These are phyloP conservation scores for Malbranchea zuffiana DNA, from an alignment of 2,329 filamentous ascomycete species.

Conservation along the genomic window DNA sequence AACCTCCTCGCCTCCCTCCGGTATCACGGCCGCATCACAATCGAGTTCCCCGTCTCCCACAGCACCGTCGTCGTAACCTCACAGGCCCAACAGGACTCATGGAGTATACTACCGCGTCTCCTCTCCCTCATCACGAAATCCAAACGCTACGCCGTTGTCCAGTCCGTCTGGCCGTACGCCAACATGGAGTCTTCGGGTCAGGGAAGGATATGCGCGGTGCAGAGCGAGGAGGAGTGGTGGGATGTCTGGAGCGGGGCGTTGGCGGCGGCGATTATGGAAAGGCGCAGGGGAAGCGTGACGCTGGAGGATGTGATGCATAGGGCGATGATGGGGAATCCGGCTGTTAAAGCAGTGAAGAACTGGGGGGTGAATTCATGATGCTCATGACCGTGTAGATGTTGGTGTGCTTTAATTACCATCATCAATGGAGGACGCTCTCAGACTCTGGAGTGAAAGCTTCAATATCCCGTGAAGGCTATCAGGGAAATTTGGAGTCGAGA, in stretches of 20 bases:
- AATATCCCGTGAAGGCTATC: no score
- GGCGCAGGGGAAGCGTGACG: constrained; percentile 1
- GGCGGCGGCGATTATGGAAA: background rate
- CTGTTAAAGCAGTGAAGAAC: no score
- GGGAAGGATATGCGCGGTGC: constrained; percentile 2
- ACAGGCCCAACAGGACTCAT: background rate
- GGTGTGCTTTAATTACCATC: no score
- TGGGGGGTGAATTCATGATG: no score
- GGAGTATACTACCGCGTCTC: background rate
- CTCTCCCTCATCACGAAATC: constrained; percentile 2
- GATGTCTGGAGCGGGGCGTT: constrained; percentile 5
- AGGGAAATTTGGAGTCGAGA: no score
- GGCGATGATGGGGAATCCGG: no score
- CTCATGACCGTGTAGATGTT: no score
- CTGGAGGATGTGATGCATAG: constrained; percentile 3
- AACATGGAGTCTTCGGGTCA: constrained; percentile 1
- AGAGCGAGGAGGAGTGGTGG: constrained; percentile 4
- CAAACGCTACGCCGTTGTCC: constrained; percentile 4
- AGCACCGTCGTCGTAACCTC: constrained; percentile 1
- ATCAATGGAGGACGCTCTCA: no score
- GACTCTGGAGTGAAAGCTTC: no score
- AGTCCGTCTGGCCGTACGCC: constrained; percentile 6
- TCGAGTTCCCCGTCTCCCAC: constrained; percentile 3
- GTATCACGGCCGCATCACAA: constrained; percentile 5
- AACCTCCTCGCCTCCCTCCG: constrained; percentile 3